Evolutionary conservation across 371 early-diverging fungal genomes (phyloP).

Genomic region (Mucor piriformis): DNA sequence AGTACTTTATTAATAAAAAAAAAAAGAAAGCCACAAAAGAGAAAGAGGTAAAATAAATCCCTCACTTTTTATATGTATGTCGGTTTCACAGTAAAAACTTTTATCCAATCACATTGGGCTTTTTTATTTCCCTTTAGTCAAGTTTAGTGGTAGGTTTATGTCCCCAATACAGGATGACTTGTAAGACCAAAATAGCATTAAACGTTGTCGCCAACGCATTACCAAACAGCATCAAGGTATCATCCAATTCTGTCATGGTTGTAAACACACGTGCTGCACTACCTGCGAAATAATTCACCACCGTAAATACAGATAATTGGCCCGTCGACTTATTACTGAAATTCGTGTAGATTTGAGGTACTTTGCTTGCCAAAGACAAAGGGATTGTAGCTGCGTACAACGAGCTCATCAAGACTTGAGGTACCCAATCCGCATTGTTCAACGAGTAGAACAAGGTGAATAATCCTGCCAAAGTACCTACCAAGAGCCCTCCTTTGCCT

Average conservation of each 20-base stretch:
- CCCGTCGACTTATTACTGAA: constrained; percentile 82
- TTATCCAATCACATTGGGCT: neutral
- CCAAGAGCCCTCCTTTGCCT: constrained; percentile 35
- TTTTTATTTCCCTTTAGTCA: neutral
- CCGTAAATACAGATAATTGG: constrained; percentile 86
- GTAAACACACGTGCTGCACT: constrained; percentile 89
- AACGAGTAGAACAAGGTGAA: constrained; percentile 48
- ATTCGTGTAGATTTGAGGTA: constrained; percentile 89
- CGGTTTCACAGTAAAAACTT: constrained; percentile 1
- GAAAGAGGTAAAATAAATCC: constrained; percentile 7
- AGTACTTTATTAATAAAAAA: neutral
- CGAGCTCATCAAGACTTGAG: constrained; percentile 52
- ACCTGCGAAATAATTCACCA: constrained; percentile 85
- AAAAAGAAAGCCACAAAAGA: constrained; percentile 3
- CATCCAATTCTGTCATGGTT: constrained; percentile 87
- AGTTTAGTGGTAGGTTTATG: constrained; percentile 12
- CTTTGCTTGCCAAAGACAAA: constrained; percentile 73
- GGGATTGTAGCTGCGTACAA: constrained; percentile 85
- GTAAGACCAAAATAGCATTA: constrained; percentile 80
- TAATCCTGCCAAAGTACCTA: constrained; percentile 34
- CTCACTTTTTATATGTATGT: neutral
- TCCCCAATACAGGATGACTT: constrained; percentile 83
- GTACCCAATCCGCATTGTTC: constrained; percentile 29
- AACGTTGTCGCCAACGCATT: constrained; percentile 70
- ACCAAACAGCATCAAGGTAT: constrained; percentile 72